A percentile compares a stretch with the other conserved stretches of the same genome.
Evolutionary conservation across 768 basidiomycete genomes (phyloP).

Genomic region (Lactarius tabidus): DNA sequence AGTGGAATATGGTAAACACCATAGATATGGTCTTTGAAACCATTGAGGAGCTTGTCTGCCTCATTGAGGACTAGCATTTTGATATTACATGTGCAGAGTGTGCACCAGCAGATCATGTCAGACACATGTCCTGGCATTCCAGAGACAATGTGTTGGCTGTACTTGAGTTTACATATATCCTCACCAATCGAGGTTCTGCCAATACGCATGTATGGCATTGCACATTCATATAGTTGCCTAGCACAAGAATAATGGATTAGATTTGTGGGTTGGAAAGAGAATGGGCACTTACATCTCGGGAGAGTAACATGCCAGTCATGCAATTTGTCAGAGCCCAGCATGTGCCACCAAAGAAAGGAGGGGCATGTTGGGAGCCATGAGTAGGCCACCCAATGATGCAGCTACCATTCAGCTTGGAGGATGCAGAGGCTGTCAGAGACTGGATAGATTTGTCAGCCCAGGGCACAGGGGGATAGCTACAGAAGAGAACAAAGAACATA

Average conservation of each 20-base stretch:
- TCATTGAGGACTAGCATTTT: constrained; percentile 96
- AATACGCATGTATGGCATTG: constrained; percentile 98
- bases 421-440: constrained; percentile 29
- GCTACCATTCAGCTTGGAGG: constrained; percentile 23
- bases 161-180: constrained; percentile 95
- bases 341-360: too few relatives aligned
- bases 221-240: constrained; percentile 99
- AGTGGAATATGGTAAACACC: constrained; percentile 97
- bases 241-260: constrained; percentile 91
- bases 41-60: constrained; percentile 94
- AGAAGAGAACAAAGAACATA: constrained; percentile 23
- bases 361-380: too few relatives aligned
- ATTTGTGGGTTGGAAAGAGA: constrained; percentile 98
- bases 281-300: constrained; percentile 97
- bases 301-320: too few relatives aligned
- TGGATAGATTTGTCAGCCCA: constrained; percentile 24
- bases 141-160: constrained; percentile 95
- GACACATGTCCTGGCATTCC: constrained; percentile 98
- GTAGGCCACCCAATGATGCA: too few relatives aligned
- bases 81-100: constrained; percentile 92
- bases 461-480: constrained; percentile 2
- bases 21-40: constrained; percentile 99
- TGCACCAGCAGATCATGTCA: constrained; percentile 96
- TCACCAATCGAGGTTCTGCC: constrained; percentile 97
- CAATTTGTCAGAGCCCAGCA: too few relatives aligned